A percentile compares a stretch with the other conserved stretches of the same genome.
phyloP scores from a whole-genome alignment of 768 basidiomycete species.

The Tephrocybe rancida region DNA sequence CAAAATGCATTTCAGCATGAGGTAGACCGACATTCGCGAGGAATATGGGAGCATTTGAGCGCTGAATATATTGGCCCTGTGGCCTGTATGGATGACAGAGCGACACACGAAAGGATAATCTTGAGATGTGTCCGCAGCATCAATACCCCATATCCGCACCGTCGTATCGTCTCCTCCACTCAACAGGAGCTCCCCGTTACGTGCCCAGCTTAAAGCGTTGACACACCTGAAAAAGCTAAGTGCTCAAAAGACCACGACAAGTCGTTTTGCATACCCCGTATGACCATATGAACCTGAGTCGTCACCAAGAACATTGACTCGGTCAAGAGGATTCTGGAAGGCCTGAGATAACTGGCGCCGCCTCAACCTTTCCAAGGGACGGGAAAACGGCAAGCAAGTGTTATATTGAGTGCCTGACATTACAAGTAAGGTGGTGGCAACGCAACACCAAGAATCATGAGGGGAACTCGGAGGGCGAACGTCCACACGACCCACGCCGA shows the following conservation, averaged over 20 bases:
- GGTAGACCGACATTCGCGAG: slow-evolving; percentile 64
- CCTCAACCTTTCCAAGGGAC: slow-evolving; percentile 27
- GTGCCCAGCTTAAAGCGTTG: slow-evolving; percentile 77
- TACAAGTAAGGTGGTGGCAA: not conserved
- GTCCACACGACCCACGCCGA: no score
- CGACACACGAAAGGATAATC: slow-evolving; percentile 70
- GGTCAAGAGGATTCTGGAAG: slow-evolving; percentile 46
- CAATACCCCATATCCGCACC: slow-evolving; percentile 79
- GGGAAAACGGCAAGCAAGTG: slow-evolving; percentile 19
- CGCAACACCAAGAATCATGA: no score
- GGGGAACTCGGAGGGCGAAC: no score
- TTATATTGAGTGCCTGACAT: slow-evolving; percentile 5
- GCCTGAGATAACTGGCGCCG: slow-evolving; percentile 25
- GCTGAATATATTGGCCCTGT: slow-evolving; percentile 85
- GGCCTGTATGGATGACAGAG: slow-evolving; percentile 76
- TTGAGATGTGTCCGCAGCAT: slow-evolving; percentile 39
- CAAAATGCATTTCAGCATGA: slow-evolving; percentile 10
- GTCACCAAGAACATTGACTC: slow-evolving; percentile 75
- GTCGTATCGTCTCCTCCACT: slow-evolving; percentile 78
- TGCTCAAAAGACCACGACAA: not conserved
- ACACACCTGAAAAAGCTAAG: slow-evolving; percentile 54
- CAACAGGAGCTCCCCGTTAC: slow-evolving; percentile 63
- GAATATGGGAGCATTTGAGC: slow-evolving; percentile 79
- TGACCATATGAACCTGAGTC: slow-evolving; percentile 52
- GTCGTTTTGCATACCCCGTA: slow-evolving; percentile 52